Percentiles rank a stretch among this genome's conserved stretches.
Evolutionary conservation across 2,329 filamentous ascomycete genomes (phyloP).

Genomic region (Aureobasidium sp.): DNA sequence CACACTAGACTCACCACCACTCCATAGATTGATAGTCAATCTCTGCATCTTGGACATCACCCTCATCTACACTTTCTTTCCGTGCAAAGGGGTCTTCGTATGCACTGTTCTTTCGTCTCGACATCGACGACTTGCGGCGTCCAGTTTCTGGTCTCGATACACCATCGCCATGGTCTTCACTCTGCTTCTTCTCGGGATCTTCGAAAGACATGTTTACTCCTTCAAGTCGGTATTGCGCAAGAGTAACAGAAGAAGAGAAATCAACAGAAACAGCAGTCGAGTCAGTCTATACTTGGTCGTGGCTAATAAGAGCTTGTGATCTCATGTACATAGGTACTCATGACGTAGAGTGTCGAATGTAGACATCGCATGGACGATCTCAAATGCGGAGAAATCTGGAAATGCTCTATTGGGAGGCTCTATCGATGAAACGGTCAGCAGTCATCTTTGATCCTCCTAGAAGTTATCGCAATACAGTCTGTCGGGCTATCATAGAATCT

Average conservation of each 20-base stretch:
- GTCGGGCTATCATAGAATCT: too few species aligned
- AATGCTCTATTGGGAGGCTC: not conserved
- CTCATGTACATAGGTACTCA: not conserved
- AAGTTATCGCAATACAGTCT: not conserved
- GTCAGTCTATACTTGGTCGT: not conserved
- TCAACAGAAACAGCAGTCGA: not conserved
- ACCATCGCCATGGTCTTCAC: not conserved
- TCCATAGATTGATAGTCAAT: slow-evolving; percentile 47
- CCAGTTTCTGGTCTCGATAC: not conserved
- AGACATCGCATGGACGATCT: not conserved
- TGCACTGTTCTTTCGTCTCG: slow-evolving; percentile 7
- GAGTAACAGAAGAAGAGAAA: not conserved
- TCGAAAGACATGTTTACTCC: not conserved
- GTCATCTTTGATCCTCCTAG: not conserved
- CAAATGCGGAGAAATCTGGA: slow-evolving; percentile 2
- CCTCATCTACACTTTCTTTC: not conserved
- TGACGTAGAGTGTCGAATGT: not conserved
- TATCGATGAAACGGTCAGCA: not conserved
- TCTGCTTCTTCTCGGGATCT: not conserved
- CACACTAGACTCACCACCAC: slow-evolving; percentile 34
- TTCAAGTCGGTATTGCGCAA: not conserved
- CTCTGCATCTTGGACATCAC: slow-evolving; percentile 20
- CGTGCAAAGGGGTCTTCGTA: slow-evolving; percentile 4
- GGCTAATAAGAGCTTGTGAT: not conserved
- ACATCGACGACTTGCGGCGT: slow-evolving; percentile 5